Evolutionary conservation across 495 filamentous ascomycete species (phyloP), one percentile per base, ranked within the genome.

Genomic region (Penicillium diatomitis): DNA sequence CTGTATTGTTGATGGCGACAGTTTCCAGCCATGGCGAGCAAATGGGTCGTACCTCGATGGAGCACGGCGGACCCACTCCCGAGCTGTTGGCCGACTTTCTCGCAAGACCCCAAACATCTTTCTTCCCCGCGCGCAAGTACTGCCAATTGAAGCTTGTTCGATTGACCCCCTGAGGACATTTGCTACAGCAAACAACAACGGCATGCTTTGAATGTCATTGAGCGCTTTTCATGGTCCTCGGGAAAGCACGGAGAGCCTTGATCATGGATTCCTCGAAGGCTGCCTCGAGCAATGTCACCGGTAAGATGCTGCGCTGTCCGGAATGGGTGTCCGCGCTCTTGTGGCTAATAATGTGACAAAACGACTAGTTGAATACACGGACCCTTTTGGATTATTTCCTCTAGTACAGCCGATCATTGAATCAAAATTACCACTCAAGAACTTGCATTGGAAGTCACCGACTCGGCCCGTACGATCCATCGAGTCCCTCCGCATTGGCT

Each of bases 391-490:
- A 44, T 75, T 95, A 44, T 97, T 89, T 60, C 80, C 85, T 48
- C 74, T 87, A 11, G 69, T 97, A n/a, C 84, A 86, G 7, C 73
- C 84, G 2, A 76, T 88, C 49, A 75, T 97, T 48, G 77, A 85
- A 39, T 69, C 83, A 42, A 84, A 88, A 38, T 77, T 98, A 4
- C 92, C 92, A 8, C 75, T 98, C n/a, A 84, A 82, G 46, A 91
- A 96, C 62, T 82, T 98, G 40, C 86, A 96, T 62, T 98, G 92
- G 92, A 92, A 95, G 64, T 95, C 94, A 5, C 85, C 92, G 41
- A 83, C 83, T 29, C 84, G 92, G 7, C 91, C 94, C 7, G 72
- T 95, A 36, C 83, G 92, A 43, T 95, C 91, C 29, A 97, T 98
- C 64, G 83, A 85, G 60, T 88, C 89, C 40, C 80, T 98, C 36